A percentile compares a stretch with the other conserved stretches of the same genome.
phyloP scores from a whole-genome alignment of 2,329 filamentous ascomycete species.

The Aureobasidium vineae region DNA sequence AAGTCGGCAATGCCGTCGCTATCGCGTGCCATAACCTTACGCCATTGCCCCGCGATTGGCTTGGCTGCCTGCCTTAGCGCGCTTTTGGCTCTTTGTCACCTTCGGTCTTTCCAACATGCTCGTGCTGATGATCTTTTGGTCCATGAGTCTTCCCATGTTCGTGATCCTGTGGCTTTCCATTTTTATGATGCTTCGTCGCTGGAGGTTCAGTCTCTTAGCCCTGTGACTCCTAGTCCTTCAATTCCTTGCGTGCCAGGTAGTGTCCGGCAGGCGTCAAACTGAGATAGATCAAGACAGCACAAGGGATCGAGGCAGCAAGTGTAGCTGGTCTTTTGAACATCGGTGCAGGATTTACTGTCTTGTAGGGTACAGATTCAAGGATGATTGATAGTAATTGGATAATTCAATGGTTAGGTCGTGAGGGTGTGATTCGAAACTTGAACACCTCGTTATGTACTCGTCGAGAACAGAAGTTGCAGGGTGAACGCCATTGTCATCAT shows the following conservation, averaged over 20 bases:
- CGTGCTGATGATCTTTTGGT: background rate
- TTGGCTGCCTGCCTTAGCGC: conserved; percentile 5
- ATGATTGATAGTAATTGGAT: background rate
- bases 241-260: background rate
- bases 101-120: background rate
- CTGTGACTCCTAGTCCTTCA: background rate
- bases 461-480: background rate
- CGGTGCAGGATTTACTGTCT: background rate
- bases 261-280: conserved; percentile 16
- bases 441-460: background rate
- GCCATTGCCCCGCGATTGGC: conserved; percentile 21
- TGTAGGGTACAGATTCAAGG: background rate
- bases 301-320: background rate
- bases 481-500: background rate
- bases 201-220: background rate
- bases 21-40: conserved; percentile 7
- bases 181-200: background rate
- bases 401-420: background rate
- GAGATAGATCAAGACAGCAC: conserved; percentile 16
- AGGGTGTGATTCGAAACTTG: too few relatives aligned
- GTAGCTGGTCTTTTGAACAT: background rate
- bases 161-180: background rate
- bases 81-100: background rate
- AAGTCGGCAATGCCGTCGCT: conserved; percentile 3
- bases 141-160: background rate